A percentile compares a stretch with the other conserved stretches of the same genome.
These are phyloP conservation scores for Mucor indicus DNA, from an alignment of 371 early-diverging fungal species.

Conservation along the genomic window DNA sequence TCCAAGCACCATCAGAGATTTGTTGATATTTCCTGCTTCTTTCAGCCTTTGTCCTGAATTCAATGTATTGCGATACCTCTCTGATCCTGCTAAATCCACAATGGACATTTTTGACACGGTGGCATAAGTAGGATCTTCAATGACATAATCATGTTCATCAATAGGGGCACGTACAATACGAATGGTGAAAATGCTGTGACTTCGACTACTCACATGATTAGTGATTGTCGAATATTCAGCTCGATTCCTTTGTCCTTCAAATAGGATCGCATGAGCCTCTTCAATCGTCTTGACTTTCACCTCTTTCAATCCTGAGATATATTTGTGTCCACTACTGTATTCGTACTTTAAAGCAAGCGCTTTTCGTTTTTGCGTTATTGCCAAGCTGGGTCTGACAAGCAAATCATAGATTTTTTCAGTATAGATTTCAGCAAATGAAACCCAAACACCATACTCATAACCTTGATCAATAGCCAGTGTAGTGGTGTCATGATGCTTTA, in stretches of 20 bases:
- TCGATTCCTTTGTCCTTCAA: conserved; percentile 60
- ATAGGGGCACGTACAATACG: conserved; percentile 60
- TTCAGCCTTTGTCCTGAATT: conserved; percentile 79
- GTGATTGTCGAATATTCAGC: conserved; percentile 62
- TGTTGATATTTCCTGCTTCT: conserved; percentile 95
- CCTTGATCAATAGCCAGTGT: conserved; percentile 37
- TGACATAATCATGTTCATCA: conserved; percentile 45
- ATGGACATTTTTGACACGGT: conserved; percentile 68
- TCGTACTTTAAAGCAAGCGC: conserved; percentile 59
- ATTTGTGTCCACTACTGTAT: conserved; percentile 52
- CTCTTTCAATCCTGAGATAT: conserved; percentile 54
- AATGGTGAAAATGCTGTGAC: conserved; percentile 73
- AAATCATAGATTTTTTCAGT: conserved; percentile 85
- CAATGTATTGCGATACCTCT: conserved; percentile 80
- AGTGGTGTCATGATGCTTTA: not conserved
- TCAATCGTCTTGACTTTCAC: conserved; percentile 56
- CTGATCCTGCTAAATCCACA: conserved; percentile 97
- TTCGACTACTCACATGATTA: conserved; percentile 63
- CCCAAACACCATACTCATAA: conserved; percentile 69
- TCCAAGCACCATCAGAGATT: conserved; percentile 91
- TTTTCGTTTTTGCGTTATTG: conserved; percentile 23
- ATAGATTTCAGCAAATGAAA: conserved; percentile 82
- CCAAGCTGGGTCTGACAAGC: conserved; percentile 31
- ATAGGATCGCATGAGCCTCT: conserved; percentile 61
- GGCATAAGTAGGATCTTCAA: conserved; percentile 44